Conservation (phyloP, 306 rosid species). For the Trifolium subterraneum region DNA sequence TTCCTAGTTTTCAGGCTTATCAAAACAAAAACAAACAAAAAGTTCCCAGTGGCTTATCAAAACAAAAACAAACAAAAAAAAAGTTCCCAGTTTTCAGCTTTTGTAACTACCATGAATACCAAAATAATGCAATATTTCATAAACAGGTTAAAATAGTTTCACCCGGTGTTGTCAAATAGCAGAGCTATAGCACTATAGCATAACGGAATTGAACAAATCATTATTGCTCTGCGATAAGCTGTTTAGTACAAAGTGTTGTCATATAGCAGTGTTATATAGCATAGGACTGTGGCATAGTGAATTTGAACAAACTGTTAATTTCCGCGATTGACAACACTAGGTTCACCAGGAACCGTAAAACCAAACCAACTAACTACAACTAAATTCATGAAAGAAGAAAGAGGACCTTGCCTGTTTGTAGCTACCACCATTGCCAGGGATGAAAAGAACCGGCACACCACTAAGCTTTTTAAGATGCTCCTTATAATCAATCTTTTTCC, state of each 20-base stretch:
- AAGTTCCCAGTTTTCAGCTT: slow-evolving; percentile 25
- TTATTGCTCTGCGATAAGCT: too few species aligned
- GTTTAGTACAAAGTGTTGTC: too few species aligned
- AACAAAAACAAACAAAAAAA: too few species aligned
- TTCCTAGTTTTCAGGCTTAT: not conserved
- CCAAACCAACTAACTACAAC: slow-evolving; percentile 5
- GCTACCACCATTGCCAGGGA: slow-evolving; percentile 99
- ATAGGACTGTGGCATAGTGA: too few species aligned
- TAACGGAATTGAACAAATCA: too few species aligned
- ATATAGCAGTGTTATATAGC: too few species aligned
- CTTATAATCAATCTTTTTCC: slow-evolving; percentile 85
- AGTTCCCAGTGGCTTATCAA: not conserved
- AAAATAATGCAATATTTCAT: slow-evolving; percentile 18
- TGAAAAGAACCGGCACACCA: slow-evolving; percentile 90
- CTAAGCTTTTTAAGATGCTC: slow-evolving; percentile 84
- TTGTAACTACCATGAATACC: slow-evolving; percentile 18
- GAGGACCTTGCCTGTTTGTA: slow-evolving; percentile 93
- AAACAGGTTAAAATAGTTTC: slow-evolving; percentile 13
- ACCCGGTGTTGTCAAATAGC: too few species aligned
- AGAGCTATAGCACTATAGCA: too few species aligned
- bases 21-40: not conserved
- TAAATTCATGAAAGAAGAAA: slow-evolving; percentile 41
- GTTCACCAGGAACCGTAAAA: slow-evolving; percentile 10
- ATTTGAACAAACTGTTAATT: too few species aligned
- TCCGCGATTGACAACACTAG: not conserved